These are phyloP conservation scores for Pestalotiopsis sp. DNA, from an alignment of 2,329 filamentous ascomycete species.

Conservation along the genomic window DNA sequence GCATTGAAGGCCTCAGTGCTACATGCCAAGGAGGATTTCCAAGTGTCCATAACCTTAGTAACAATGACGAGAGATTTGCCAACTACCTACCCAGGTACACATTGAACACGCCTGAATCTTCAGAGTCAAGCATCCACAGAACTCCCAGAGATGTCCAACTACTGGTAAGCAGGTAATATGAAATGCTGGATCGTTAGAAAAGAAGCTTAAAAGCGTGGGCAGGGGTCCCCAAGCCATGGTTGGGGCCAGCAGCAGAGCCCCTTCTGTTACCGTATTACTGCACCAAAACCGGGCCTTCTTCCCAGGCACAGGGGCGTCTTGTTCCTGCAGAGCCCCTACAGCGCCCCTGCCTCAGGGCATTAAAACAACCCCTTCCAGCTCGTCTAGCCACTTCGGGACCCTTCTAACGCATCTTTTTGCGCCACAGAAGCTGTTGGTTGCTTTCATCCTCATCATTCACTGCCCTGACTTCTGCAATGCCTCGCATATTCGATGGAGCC, in stretches of 20 bases:
- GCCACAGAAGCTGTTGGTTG: neutral
- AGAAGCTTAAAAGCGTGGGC: neutral
- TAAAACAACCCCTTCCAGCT: neutral
- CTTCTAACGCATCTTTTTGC: neutral
- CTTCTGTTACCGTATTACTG: neutral
- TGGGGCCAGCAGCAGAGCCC: neutral
- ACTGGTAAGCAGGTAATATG: neutral
- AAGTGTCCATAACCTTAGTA: neutral
- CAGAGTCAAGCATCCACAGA: neutral
- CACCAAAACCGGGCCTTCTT: neutral
- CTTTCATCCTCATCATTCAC: neutral
- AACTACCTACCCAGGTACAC: neutral
- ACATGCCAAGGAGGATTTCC: neutral
- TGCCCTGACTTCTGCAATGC: neutral
- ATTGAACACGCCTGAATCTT: neutral
- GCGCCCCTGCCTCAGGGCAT: neutral
- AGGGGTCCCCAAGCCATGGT: neutral
- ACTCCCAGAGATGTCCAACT: neutral
- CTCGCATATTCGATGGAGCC: neutral
- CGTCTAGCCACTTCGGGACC: constrained; percentile 1
- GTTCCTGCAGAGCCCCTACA: neutral
- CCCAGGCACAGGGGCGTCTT: neutral
- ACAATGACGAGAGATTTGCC: neutral
- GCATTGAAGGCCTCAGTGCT: neutral
- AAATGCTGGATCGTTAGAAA: neutral